Base-by-base conservation (phyloP, 2,329 filamentous ascomycete species). In the Lizonia empirigonia region DNA sequence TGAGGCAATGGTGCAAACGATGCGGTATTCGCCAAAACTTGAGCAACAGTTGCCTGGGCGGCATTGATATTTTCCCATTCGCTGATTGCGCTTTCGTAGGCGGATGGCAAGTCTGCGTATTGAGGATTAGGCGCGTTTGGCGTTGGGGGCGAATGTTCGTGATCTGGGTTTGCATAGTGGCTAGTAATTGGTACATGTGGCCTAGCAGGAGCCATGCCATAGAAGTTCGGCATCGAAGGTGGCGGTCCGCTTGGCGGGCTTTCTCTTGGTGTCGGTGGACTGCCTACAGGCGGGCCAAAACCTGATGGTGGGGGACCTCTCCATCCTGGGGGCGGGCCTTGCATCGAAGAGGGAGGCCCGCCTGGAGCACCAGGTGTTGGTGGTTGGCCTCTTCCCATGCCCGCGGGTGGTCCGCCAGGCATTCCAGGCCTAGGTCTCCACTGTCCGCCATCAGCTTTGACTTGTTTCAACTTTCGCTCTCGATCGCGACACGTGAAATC, bases 401-500 rank as follows among this genome's bases (percentile, higher is more conserved):
- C 24, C 26, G 72, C 65, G 33, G 75, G 73, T n/a, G 70, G 67
- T 4, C 73, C 69, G 5, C 68, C 67, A 19, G 69, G 70, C 62
- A 84, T 78, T 15, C 75, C 80, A 18, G 78, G 76, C 46, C 76
- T 74, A 26, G 84, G 80, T 65, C 76, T 75, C 84, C 82, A 81
- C 56, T 80, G 74, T 36, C 81, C 79, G 9, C 83, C 82, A 60
- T 83, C 82, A 29, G 78, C 75, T 60, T 83, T 82, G 50, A 86
- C 80, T 7, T 83, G 83, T 64, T 82, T 87, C 39, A 89, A 77
- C 71, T 99, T 99, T 45, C 94, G 82, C 34, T 82, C 80, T 13
- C 91, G 78, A 69, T 97, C 94, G 58, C 84, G 85, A 1, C 86
- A 84, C 2, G 87, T 82, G 70, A 96, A 97, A 60, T 89, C 85